phyloP scores from a whole-genome alignment of 2,329 filamentous ascomycete species.

The Colletotrichum eleusines region DNA sequence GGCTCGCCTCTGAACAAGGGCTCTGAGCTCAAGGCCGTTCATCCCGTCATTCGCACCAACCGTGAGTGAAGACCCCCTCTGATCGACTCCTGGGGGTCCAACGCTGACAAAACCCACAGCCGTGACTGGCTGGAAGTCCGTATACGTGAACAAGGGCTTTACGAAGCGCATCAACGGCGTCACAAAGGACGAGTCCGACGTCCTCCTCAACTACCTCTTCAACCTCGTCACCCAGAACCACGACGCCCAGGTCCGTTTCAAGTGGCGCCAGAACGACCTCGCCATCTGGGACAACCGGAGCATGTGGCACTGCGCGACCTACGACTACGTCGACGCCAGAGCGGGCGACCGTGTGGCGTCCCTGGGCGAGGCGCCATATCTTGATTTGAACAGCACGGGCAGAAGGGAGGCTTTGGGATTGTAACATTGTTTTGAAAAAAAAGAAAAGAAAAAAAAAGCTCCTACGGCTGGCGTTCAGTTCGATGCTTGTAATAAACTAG shows the following conservation, averaged over 20 bases:
- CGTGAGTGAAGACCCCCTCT: constrained; percentile 45
- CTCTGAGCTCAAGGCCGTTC: constrained; percentile 60
- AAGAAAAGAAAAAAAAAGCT: not conserved
- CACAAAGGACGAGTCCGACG: constrained; percentile 65
- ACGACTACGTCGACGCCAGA: constrained; percentile 66
- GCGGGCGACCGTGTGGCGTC: constrained; percentile 58
- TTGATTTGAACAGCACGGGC: constrained; percentile 53
- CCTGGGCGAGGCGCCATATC: constrained; percentile 58
- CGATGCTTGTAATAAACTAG: not conserved
- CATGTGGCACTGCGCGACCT: constrained; percentile 67
- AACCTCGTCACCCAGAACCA: constrained; percentile 66
- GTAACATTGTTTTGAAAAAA: constrained; percentile 6
- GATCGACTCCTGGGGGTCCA: not conserved
- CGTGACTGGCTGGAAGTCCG: constrained; percentile 69
- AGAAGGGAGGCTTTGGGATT: constrained; percentile 53
- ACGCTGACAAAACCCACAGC: constrained; percentile 44
- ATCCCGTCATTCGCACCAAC: constrained; percentile 70
- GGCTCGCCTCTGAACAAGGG: constrained; percentile 71
- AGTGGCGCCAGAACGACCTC: constrained; percentile 65
- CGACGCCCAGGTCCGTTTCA: constrained; percentile 67
- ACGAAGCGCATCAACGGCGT: constrained; percentile 67
- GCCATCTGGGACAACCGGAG: constrained; percentile 76
- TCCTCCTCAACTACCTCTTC: constrained; percentile 62
- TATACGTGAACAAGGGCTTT: constrained; percentile 64
- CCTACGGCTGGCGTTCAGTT: constrained; percentile 19